phyloP scores from a whole-genome alignment of 192 early-diverging fungal genomes.

The Coemansia brasiliensis region DNA sequence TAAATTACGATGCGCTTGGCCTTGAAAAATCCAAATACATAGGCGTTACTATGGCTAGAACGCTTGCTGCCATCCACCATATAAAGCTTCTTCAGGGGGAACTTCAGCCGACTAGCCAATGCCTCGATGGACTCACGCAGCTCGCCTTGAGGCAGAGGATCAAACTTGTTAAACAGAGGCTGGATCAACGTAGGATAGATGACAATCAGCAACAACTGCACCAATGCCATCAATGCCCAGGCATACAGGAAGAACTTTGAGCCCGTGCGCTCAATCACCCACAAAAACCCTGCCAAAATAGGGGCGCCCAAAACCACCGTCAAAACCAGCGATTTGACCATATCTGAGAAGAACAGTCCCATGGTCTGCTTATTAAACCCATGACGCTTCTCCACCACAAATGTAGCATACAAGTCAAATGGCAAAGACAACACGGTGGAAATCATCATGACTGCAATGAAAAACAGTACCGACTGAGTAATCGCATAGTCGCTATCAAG shows the following conservation, averaged over 20 bases:
- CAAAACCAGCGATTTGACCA: slow-evolving; percentile 71
- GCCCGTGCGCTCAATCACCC: slow-evolving; percentile 80
- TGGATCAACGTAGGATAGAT: slow-evolving; percentile 95
- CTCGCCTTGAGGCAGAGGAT: slow-evolving; percentile 78
- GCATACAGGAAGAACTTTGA: slow-evolving; percentile 87
- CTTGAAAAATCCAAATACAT: slow-evolving; percentile 94
- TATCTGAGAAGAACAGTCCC: slow-evolving; percentile 74
- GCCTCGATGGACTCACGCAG: slow-evolving; percentile 78
- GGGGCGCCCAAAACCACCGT: slow-evolving; percentile 74
- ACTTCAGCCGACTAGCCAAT: slow-evolving; percentile 77
- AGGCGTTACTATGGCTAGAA: slow-evolving; percentile 91
- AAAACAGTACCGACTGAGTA: slow-evolving; percentile 79
- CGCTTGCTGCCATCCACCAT: slow-evolving; percentile 95
- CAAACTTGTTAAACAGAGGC: slow-evolving; percentile 97
- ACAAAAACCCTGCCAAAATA: slow-evolving; percentile 74
- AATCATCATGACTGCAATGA: slow-evolving; percentile 58
- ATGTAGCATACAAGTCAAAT: slow-evolving; percentile 82
- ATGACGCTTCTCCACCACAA: slow-evolving; percentile 92
- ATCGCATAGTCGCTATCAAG: slow-evolving; percentile 76
- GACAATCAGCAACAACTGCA: slow-evolving; percentile 72
- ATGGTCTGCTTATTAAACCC: slow-evolving; percentile 96
- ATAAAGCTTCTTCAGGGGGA: slow-evolving; percentile 91
- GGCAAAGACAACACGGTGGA: slow-evolving; percentile 73
- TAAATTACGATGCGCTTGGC: slow-evolving; percentile 96
- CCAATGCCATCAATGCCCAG: slow-evolving; percentile 82